These are phyloP conservation scores for Talaromyces sp. DNA, from an alignment of 2,329 filamentous ascomycete species.

Conservation along the genomic window DNA sequence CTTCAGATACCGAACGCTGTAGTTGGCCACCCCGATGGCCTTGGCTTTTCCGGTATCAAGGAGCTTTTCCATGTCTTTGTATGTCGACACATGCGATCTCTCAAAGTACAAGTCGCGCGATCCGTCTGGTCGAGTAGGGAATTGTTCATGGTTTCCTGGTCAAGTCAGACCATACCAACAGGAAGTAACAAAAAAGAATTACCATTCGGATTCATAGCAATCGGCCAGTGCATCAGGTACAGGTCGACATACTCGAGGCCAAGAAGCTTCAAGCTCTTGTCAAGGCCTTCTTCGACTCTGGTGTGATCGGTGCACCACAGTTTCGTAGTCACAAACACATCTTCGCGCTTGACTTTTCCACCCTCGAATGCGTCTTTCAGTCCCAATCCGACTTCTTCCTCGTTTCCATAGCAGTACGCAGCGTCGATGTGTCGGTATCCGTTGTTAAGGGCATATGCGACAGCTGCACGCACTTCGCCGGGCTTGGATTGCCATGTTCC, in stretches of 20 bases:
- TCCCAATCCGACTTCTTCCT: slow-evolving; percentile 75
- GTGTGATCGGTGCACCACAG: slow-evolving; percentile 75
- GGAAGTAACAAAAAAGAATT: slow-evolving; percentile 9
- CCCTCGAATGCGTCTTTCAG: slow-evolving; percentile 66
- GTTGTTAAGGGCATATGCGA: slow-evolving; percentile 50
- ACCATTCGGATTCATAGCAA: slow-evolving; percentile 72
- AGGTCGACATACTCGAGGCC: slow-evolving; percentile 79
- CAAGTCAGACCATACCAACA: neutral
- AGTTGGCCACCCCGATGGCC: slow-evolving; percentile 58
- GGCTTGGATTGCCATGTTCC: slow-evolving; percentile 62
- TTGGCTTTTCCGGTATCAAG: slow-evolving; percentile 50
- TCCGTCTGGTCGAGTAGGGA: slow-evolving; percentile 57
- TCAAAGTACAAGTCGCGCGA: slow-evolving; percentile 43
- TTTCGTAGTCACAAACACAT: slow-evolving; percentile 81
- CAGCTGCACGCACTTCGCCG: slow-evolving; percentile 55
- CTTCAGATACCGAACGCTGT: slow-evolving; percentile 50
- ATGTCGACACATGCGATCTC: slow-evolving; percentile 54
- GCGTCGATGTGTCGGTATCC: slow-evolving; percentile 40
- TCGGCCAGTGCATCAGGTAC: slow-evolving; percentile 77
- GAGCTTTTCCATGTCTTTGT: slow-evolving; percentile 65
- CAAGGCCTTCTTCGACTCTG: slow-evolving; percentile 64
- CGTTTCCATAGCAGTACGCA: slow-evolving; percentile 48
- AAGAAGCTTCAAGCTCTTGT: slow-evolving; percentile 67
- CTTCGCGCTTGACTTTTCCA: slow-evolving; percentile 66
- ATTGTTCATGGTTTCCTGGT: slow-evolving; percentile 27